Percentiles rank a stretch among this genome's conserved stretches.
Evolutionary conservation across 1,284 basidiomycete species (phyloP).

Genomic region (Nidula niveotomentosa): DNA sequence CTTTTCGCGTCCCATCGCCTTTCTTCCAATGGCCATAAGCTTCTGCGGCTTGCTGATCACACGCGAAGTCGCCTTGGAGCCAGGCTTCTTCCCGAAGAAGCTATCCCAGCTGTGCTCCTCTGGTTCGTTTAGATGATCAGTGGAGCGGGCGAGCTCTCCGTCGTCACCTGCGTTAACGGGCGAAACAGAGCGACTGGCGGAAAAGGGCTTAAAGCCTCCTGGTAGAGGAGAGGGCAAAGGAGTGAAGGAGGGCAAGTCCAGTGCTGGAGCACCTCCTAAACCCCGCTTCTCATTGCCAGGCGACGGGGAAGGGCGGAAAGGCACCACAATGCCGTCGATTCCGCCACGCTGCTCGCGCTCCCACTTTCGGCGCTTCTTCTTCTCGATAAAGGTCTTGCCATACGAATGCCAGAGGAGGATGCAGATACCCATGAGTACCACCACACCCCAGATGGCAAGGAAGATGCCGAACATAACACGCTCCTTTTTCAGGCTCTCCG

Average conservation of each 20-base stretch:
- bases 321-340: conserved; percentile 41
- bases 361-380: conserved; percentile 48
- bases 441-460: conserved; percentile 76
- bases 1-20: conserved; percentile 29
- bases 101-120: background rate
- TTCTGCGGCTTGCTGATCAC: conserved; percentile 37
- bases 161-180: conserved; percentile 15
- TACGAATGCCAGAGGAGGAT: conserved; percentile 40
- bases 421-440: conserved; percentile 64
- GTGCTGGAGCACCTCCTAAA: conserved; percentile 18
- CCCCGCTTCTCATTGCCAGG: conserved; percentile 19
- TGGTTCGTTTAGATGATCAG: conserved; percentile 11
- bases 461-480: conserved; percentile 80
- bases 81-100: conserved; percentile 3
- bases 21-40: conserved; percentile 43
- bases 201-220: conserved; percentile 39
- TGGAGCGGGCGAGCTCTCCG: conserved; percentile 14
- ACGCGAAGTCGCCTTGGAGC: conserved; percentile 5
- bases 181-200: conserved; percentile 27
- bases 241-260: conserved; percentile 44
- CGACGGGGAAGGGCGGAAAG: conserved; percentile 30
- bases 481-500: conserved; percentile 74
- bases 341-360: conserved; percentile 49
- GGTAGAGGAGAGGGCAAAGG: conserved; percentile 44
- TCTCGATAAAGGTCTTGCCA: conserved; percentile 44